Percentiles rank a stretch among this genome's conserved stretches.
Conservation (phyloP, 2,329 filamentous ascomycete species). For the Clonostachys sp. region DNA sequence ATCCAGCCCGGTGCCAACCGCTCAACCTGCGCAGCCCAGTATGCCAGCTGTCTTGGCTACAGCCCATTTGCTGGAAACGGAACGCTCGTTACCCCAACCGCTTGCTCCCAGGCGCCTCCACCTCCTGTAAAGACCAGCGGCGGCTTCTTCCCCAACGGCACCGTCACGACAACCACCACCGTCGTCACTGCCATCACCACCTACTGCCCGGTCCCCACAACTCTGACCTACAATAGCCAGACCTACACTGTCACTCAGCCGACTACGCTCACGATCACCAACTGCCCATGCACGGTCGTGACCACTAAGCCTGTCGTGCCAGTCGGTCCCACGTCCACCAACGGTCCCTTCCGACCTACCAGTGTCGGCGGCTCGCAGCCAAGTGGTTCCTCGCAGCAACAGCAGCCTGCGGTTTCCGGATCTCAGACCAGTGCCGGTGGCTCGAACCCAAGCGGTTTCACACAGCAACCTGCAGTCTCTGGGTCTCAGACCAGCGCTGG, state of each 20-base stretch:
- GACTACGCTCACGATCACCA: constrained; percentile 65
- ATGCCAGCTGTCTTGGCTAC: constrained; percentile 8
- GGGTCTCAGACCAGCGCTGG: too few species aligned
- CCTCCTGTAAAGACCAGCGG: not conserved
- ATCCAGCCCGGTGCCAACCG: constrained; percentile 9
- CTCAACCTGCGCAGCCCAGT: constrained; percentile 13
- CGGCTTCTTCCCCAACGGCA: not conserved
- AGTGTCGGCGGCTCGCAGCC: too few species aligned
- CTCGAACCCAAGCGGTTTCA: too few species aligned
- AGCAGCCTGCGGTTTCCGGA: too few species aligned
- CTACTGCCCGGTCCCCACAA: constrained; percentile 65
- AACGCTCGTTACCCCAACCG: constrained; percentile 1
- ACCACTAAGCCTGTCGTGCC: constrained; percentile 50
- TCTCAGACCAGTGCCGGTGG: too few species aligned
- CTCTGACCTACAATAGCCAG: constrained; percentile 56
- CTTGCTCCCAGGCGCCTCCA: not conserved
- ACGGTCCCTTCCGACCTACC: too few species aligned
- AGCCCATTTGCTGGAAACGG: not conserved
- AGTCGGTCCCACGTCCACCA: constrained; percentile 7
- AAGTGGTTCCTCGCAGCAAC: too few species aligned
- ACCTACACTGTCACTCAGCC: constrained; percentile 68
- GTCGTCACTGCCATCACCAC: constrained; percentile 63
- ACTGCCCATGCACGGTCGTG: constrained; percentile 63
- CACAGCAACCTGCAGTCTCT: too few species aligned
- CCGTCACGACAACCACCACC: constrained; percentile 54